phyloP scores from a whole-genome alignment of 2,329 filamentous ascomycete genomes.

The Juglanconis sp. region DNA sequence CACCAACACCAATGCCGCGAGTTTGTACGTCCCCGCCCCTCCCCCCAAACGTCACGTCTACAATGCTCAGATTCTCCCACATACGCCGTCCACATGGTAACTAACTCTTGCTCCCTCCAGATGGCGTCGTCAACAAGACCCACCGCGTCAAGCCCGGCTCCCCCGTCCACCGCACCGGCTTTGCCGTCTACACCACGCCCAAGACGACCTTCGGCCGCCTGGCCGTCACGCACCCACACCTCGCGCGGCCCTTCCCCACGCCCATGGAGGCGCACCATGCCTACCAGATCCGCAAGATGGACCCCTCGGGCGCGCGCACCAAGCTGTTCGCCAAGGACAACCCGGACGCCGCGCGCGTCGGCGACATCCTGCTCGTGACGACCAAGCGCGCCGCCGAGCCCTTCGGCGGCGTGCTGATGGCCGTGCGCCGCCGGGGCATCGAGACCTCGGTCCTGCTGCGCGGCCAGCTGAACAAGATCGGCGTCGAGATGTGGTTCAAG shows the following conservation, averaged over 20 bases:
- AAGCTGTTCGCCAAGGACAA: slow-evolving; percentile 77
- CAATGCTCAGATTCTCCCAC: not conserved
- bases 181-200: slow-evolving; percentile 43
- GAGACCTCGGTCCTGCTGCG: slow-evolving; percentile 86
- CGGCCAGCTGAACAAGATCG: slow-evolving; percentile 79
- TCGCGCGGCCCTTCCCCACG: slow-evolving; percentile 33
- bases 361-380: slow-evolving; percentile 88
- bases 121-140: slow-evolving; percentile 26
- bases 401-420: slow-evolving; percentile 83
- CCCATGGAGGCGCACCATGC: slow-evolving; percentile 66
- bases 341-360: slow-evolving; percentile 74
- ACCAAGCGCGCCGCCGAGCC: slow-evolving; percentile 77
- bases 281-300: slow-evolving; percentile 70
- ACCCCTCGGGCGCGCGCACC: slow-evolving; percentile 79
- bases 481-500: slow-evolving; percentile 98
- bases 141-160: slow-evolving; percentile 27
- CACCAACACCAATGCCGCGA: slow-evolving; percentile 28
- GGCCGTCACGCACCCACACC: slow-evolving; percentile 11
- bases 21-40: slow-evolving; percentile 23
- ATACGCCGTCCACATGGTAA: not conserved
- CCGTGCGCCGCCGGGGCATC: slow-evolving; percentile 80
- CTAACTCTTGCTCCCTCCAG: not conserved
- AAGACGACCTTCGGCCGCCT: slow-evolving; percentile 11
- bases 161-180: slow-evolving; percentile 37
- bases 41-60: not conserved